phyloP scores from a whole-genome alignment of 2,329 filamentous ascomycete species.

The Fusarium dlaminii region DNA sequence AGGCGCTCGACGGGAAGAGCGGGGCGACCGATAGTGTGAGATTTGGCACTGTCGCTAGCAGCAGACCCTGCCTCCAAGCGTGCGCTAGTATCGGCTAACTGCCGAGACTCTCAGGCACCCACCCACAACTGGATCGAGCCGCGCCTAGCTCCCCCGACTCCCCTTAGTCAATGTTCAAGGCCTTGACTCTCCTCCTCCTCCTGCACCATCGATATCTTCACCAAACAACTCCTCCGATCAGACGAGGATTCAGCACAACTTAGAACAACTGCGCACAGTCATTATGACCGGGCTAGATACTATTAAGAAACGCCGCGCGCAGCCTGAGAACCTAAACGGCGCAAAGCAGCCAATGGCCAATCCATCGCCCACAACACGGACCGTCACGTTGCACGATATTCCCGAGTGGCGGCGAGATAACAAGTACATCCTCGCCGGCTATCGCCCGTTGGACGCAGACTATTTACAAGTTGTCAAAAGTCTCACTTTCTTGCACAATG shows the following conservation, averaged over 20 bases:
- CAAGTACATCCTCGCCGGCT: neutral
- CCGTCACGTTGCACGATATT: neutral
- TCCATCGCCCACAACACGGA: neutral
- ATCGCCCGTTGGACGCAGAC: neutral
- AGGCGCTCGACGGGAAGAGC: neutral
- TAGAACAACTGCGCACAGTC: accelerated
- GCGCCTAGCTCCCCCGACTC: neutral
- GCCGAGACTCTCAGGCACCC: neutral
- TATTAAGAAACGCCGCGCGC: neutral
- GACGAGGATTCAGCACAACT: neutral
- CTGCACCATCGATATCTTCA: neutral
- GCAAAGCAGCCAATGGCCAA: neutral
- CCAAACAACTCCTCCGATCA: neutral
- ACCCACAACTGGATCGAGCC: neutral
- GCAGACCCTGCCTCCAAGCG: neutral
- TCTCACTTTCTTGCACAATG: neutral
- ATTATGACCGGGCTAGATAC: neutral
- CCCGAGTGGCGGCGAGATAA: neutral
- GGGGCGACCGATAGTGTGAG: neutral
- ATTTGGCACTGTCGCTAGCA: neutral
- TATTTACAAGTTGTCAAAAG: neutral
- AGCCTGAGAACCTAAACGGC: neutral
- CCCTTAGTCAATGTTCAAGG: neutral
- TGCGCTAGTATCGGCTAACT: neutral
- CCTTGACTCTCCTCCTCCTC: neutral